Base-by-base conservation (phyloP, 805 yeast genomes). In the Candida quercuum region DNA sequence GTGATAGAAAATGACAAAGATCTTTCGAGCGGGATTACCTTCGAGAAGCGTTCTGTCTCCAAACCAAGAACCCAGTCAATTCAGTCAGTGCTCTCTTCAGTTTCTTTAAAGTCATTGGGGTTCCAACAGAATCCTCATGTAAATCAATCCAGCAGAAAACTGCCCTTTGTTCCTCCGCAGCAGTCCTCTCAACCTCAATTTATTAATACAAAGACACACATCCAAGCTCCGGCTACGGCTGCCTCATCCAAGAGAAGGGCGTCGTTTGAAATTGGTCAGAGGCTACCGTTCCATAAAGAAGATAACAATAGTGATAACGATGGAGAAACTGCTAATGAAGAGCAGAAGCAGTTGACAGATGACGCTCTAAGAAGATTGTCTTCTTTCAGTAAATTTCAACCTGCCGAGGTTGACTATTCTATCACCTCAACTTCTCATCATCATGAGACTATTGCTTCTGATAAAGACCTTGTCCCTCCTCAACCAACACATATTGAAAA, bases 1-100 rank as follows among this genome's bases (percentile, higher is more conserved):
- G 37, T 33, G n/a, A 37, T 38, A 14, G 36, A 83, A 86, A 61
- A 82, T 78, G 61, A 81, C 73, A 57, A 81, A 60, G 60, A 74
- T 76, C 61, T 85, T 86, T 48, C 89, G 69, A 56, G 74, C 68
- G 39, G 86, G 72, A 61, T 83, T 78, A 60, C 73, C 61, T 54
- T 78, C 58, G 58, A 76, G 69, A 68, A 80, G 74, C 48, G 77
- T 58, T 91, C 95, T 71, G 70, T 85, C 4, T 64, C 69, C 4
- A 56, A 64, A 37, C 54, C 57, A 35, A 50, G 71, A 40, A 55
- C 66, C 1, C 66, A 62, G 31, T 60, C 66, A 1, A 64, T 61
- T 1, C 71, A 65, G 45, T 61, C 67, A 28, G 69, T 66, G 9
- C 47, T 67, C 28, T 64, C 69, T 14, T 87, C 64, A 76, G 86